Evolutionary conservation across 23 red algal genomes (phyloP).

Genomic region (Gracilaria caudata): DNA sequence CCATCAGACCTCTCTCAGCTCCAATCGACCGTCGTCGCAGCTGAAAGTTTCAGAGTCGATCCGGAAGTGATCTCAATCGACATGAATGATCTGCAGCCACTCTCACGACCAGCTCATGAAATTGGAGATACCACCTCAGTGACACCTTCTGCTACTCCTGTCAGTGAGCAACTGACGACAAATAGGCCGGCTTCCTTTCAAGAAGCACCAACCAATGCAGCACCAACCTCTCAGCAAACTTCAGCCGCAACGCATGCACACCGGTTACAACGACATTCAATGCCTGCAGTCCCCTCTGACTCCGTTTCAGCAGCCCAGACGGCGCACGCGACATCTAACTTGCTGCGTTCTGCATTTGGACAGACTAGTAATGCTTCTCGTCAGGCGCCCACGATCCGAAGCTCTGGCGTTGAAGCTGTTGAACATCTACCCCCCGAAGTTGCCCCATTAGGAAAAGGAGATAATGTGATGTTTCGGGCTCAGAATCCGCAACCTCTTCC

Average conservation of each 20-base stretch:
- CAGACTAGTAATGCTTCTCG: neutral
- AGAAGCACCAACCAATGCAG: neutral
- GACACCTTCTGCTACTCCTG: neutral
- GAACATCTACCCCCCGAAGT: constrained; percentile 7
- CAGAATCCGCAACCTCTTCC: neutral
- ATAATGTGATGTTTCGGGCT: neutral
- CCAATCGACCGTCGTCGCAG: neutral
- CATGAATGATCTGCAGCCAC: neutral
- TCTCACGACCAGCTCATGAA: neutral
- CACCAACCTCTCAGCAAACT: neutral
- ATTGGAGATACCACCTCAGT: neutral
- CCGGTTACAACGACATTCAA: neutral
- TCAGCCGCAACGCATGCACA: neutral
- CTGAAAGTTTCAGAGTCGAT: neutral
- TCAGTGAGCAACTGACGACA: neutral
- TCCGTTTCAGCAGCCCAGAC: neutral
- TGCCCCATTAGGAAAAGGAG: constrained; percentile 6
- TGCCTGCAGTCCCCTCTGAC: constrained; percentile 11
- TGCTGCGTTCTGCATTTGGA: constrained; percentile 9
- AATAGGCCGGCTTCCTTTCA: constrained; percentile 1
- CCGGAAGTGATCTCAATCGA: neutral
- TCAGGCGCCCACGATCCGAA: neutral
- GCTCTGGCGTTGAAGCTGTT: neutral
- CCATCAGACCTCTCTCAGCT: neutral
- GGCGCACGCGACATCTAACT: neutral